Base-by-base conservation (phyloP, 805 yeast genomes). In the Ogataea neopini region DNA sequence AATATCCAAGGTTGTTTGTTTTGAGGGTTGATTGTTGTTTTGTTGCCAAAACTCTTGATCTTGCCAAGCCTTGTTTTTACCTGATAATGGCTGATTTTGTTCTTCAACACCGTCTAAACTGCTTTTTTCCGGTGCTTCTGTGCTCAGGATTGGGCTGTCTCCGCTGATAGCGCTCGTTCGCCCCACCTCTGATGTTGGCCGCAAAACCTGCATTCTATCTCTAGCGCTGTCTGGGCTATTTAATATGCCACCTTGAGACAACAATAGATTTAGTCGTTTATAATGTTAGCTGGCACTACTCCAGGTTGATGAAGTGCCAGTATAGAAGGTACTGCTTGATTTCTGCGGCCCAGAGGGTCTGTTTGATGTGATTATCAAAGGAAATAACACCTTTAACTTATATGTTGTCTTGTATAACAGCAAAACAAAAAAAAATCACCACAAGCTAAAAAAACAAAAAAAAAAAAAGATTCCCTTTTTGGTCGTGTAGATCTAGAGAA, bases 171-270 rank as follows among this genome's bases (percentile, higher is more conserved):
- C 25, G 28, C 34, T 15, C 33, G 42, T 15, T 17, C 32, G 11
- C 29, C 18, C 40, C 29, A 36, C 17, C 38, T 35, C 25, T 22
- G 26, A 5, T 11, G n/a, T 15, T 20, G 40, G 15, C 23, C 42
- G 42, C 42, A 39, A 25, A 17, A 39, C 33, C 23, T 39, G 25
- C 42, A 39, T 39, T 39, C 42, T 39, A 39, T 39, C 32, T 38
- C 32, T 39, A 28, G 42, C 42, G 42, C 42, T 39, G 42, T 36
- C 40, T 19, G 13, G 29, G 13, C 29, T 22, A n/a, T 14, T 34
- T 4, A 28, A 28, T n/a, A n/a, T 18, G 37, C 37, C 34, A n/a
- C 18, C 17, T 30, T 13, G 34, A 28, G 30, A 32, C 35, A 32
- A 32, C 35, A 32, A 32, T 7, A 8, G 14, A 28, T 10, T 8